A percentile compares a stretch with the other conserved stretches of the same genome.
Conservation (phyloP, 192 early-diverging fungal genomes). For the Gonapodya prolifera region DNA sequence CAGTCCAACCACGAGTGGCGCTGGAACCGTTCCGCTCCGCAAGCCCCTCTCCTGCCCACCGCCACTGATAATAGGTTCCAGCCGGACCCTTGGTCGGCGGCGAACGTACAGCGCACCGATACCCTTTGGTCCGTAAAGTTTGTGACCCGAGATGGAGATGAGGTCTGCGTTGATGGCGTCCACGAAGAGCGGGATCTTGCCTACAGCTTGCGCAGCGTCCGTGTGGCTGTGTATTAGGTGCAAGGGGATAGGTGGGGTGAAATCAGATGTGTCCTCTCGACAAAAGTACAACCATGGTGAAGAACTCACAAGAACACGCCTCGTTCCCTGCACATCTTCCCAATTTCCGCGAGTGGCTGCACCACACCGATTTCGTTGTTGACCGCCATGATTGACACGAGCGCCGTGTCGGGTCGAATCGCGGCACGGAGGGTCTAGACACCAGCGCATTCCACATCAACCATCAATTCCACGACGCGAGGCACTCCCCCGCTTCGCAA, state of each 20-base stretch:
- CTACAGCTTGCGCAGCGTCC: slow-evolving; percentile 91
- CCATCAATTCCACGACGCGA: slow-evolving; percentile 2
- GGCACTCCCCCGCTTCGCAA: neutral
- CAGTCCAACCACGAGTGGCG: slow-evolving; percentile 77
- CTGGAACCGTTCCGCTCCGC: slow-evolving; percentile 87
- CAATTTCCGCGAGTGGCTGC: slow-evolving; percentile 86
- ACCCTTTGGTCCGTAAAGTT: slow-evolving; percentile 96
- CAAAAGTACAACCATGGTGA: too few species aligned
- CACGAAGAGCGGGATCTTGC: slow-evolving; percentile 90
- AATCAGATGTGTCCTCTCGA: too few species aligned
- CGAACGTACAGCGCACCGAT: slow-evolving; percentile 89
- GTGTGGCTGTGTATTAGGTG: slow-evolving; percentile 25
- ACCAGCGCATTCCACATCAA: too few species aligned
- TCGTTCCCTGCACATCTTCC: slow-evolving; percentile 65
- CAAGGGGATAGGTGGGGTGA: neutral
- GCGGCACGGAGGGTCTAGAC: slow-evolving; percentile 52
- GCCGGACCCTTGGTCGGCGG: slow-evolving; percentile 79
- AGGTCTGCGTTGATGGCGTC: slow-evolving; percentile 86
- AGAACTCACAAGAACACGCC: slow-evolving; percentile 71
- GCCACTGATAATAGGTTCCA: slow-evolving; percentile 81
- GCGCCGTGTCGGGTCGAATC: slow-evolving; percentile 76
- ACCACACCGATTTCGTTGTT: slow-evolving; percentile 98
- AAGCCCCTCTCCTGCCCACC: slow-evolving; percentile 94
- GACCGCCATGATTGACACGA: slow-evolving; percentile 93
- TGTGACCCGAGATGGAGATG: slow-evolving; percentile 93